Conservation (phyloP, 2,329 filamentous ascomycete genomes). For the Corinectria fuckeliana region DNA sequence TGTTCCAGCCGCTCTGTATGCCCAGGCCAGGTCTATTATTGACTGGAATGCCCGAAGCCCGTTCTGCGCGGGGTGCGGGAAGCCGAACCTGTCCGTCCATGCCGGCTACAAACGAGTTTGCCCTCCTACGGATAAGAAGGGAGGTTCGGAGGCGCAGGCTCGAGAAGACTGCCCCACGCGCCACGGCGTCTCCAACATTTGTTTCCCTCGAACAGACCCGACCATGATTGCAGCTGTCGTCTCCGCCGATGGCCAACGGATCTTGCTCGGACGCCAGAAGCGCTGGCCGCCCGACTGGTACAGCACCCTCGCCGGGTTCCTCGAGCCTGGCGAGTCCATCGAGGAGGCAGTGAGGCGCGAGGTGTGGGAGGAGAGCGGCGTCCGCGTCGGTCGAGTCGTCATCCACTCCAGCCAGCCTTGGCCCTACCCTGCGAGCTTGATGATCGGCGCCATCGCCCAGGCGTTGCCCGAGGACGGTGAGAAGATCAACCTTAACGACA, state of each 20-base stretch:
- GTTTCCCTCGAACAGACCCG: conserved; percentile 90
- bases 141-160: conserved; percentile 52
- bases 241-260: conserved; percentile 75
- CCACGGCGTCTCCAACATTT: conserved; percentile 85
- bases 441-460: conserved; percentile 90
- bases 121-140: conserved; percentile 69
- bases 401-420: conserved; percentile 87
- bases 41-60: conserved; percentile 96
- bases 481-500: conserved; percentile 84
- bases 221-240: conserved; percentile 96
- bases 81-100: conserved; percentile 78
- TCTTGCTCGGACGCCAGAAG: conserved; percentile 85
- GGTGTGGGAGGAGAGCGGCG: conserved; percentile 86
- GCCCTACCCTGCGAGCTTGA: conserved; percentile 84
- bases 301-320: conserved; percentile 85
- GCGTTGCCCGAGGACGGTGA: conserved; percentile 76
- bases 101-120: conserved; percentile 83
- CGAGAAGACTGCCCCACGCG: conserved; percentile 81
- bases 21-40: conserved; percentile 83
- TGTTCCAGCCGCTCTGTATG: conserved; percentile 80
- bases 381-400: conserved; percentile 76
- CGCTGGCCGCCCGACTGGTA: conserved; percentile 87
- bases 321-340: conserved; percentile 84
- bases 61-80: conserved; percentile 89
- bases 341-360: conserved; percentile 85